Base-by-base conservation (phyloP, 768 basidiomycete genomes). In the Mycena vulgaris region DNA sequence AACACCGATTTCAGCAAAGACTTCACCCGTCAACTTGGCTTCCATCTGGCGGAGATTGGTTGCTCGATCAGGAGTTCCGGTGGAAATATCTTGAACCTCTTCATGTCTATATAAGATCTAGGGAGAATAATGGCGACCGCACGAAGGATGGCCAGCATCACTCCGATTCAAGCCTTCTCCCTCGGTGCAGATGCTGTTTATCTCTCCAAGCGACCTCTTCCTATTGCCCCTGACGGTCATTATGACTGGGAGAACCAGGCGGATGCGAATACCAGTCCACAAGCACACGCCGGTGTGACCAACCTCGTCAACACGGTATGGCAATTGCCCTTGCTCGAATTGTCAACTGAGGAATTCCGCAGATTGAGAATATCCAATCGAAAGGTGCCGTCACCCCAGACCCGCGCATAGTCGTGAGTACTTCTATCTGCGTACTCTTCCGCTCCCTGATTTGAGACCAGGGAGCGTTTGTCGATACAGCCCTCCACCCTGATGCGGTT, bases 181-280 rank as follows among this genome's bases (percentile, higher is more conserved):
- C 68, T 78, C 28, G 79, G 73, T 19, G 79, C 80, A 2, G 85
- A 86, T 66, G 73, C 78, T 13, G 72, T 74, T 30, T 78, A 83
- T 67, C 82, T 86, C 40, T 76, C 81, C 10, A 73, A 73, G 9
- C 80, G 86, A 13, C 74, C 81, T 28, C 75, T 80, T 1, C 87
- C 87, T 9, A 72, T 69, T 39, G 81, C 86, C 5, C 83, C 83
- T 6, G 84, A 85, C 67, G 86, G 86, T 9, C 81, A 81, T 59
- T 88, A 88, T 72, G 83, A 86, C 70, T 83, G 79, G 75, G 78
- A 86, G 72, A 79, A 82, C 16, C 74, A 76, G 11, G 74, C 77
- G 17, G 72, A 78, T 33, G 77, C 79, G 21, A 75, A 75, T n/a
- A 73, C 73, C 21, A 69, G 74, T 25, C 72, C 69, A 1, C 75